Evolutionary conservation across 1,284 basidiomycete species (phyloP).

Genomic region (Trichosporon faecale): DNA sequence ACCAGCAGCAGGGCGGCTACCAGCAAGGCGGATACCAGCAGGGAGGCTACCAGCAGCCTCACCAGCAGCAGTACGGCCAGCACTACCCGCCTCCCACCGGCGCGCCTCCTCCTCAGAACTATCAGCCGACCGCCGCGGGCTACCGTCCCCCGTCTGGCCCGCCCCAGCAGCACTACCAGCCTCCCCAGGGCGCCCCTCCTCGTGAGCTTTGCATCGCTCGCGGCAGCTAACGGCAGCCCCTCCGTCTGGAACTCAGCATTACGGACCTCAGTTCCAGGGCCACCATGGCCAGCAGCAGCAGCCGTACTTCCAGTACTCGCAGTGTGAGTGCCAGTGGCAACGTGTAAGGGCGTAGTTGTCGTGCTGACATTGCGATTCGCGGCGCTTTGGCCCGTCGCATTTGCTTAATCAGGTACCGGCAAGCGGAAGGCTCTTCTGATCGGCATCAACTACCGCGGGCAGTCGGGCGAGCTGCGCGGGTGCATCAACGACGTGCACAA

Average conservation of each 20-base stretch:
- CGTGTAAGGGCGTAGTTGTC: too few species aligned
- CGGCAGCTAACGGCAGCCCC: slow-evolving; percentile 12
- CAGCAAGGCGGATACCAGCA: slow-evolving; percentile 7
- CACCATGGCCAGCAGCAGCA: slow-evolving; percentile 58
- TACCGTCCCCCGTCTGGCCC: slow-evolving; percentile 15
- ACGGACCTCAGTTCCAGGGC: slow-evolving; percentile 63
- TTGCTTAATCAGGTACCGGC: slow-evolving; percentile 31
- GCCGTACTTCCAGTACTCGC: slow-evolving; percentile 74
- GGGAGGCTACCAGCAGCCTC: slow-evolving; percentile 10
- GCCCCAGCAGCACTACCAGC: slow-evolving; percentile 4
- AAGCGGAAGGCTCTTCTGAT: slow-evolving; percentile 43
- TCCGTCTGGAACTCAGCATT: slow-evolving; percentile 63
- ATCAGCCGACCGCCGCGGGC: slow-evolving; percentile 19
- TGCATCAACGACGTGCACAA: slow-evolving; percentile 87
- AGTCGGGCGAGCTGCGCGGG: slow-evolving; percentile 63
- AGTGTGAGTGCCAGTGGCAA: slow-evolving; percentile 55
- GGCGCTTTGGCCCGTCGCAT: not conserved
- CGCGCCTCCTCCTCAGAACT: slow-evolving; percentile 15
- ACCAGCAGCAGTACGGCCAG: not conserved
- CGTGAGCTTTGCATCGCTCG: not conserved
- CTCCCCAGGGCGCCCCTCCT: slow-evolving; percentile 12
- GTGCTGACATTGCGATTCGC: not conserved
- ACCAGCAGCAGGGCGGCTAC: slow-evolving; percentile 12
- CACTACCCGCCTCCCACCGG: slow-evolving; percentile 22
- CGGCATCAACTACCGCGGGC: slow-evolving; percentile 70